Evolutionary conservation across 441 rosid species (phyloP).

Genomic region (Populus hybrid): DNA sequence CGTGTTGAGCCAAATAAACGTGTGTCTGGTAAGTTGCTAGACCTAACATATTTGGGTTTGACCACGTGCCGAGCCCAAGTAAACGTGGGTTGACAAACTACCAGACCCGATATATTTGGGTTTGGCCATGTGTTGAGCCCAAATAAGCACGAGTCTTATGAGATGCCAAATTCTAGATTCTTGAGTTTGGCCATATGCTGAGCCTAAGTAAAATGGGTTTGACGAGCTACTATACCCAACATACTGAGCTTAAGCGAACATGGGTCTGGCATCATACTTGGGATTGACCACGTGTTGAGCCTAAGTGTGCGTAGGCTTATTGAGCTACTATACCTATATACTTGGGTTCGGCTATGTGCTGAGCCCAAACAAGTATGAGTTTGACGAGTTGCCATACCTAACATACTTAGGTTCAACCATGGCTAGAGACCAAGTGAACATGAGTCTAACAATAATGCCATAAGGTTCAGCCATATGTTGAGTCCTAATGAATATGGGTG

Average conservation of each 20-base stretch:
- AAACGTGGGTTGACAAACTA: neutral
- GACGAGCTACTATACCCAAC: too few relatives aligned
- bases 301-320: too few relatives aligned
- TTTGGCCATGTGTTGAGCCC: neutral
- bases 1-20: neutral
- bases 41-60: neutral
- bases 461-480: too few relatives aligned
- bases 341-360: neutral
- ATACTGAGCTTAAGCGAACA: too few relatives aligned
- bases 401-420: neutral
- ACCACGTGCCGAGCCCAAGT: neutral
- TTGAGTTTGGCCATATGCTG: neutral
- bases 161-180: rapidly evolving
- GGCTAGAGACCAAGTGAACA: neutral
- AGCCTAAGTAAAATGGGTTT: too few relatives aligned
- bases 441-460: neutral
- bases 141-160: neutral
- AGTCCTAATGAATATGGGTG: too few relatives aligned
- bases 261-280: too few relatives aligned
- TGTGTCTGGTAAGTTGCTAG: neutral
- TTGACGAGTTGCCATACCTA: neutral
- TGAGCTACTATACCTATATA: neutral
- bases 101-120: too few relatives aligned
- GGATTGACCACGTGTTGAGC: too few relatives aligned
- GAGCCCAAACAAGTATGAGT: too few relatives aligned